Conservation (phyloP, 139 green algal genomes). For the Tetraselmis chui region DNA sequence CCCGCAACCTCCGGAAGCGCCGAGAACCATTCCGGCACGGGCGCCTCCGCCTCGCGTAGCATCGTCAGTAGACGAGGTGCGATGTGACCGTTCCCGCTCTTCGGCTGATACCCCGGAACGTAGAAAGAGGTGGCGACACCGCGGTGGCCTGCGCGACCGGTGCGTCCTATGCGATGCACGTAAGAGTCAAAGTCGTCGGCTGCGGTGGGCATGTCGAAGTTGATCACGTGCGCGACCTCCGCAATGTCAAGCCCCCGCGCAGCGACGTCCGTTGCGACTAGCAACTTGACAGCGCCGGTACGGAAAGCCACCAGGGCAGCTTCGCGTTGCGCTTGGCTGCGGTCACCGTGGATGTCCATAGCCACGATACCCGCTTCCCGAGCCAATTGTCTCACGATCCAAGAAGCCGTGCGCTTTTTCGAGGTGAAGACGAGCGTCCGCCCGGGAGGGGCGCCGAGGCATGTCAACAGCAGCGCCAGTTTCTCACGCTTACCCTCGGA, state of each 20-base stretch:
- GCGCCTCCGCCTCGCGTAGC: not conserved
- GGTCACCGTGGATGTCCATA: slow-evolving; percentile 85
- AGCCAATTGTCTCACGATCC: not conserved
- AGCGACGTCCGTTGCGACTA: slow-evolving; percentile 96
- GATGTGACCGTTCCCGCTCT: not conserved
- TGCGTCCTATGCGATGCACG: slow-evolving; percentile 78
- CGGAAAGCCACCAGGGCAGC: slow-evolving; percentile 70
- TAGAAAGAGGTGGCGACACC: slow-evolving; percentile 93
- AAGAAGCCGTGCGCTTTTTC: not conserved
- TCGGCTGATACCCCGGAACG: not conserved
- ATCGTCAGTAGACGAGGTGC: not conserved
- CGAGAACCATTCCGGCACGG: not conserved
- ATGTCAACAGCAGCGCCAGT: slow-evolving; percentile 6
- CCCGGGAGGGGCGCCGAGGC: not conserved
- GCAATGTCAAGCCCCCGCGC: slow-evolving; percentile 89
- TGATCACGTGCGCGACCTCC: slow-evolving; percentile 80
- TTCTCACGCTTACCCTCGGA: slow-evolving; percentile 5
- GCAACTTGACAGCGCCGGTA: slow-evolving; percentile 65
- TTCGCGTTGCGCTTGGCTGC: slow-evolving; percentile 81
- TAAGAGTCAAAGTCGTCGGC: slow-evolving; percentile 84
- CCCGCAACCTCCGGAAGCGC: not conserved
- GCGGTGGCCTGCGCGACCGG: slow-evolving; percentile 88
- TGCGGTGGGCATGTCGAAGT: slow-evolving; percentile 56
- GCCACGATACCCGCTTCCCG: not conserved
- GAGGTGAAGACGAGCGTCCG: not conserved